Base-by-base conservation (phyloP, 495 filamentous ascomycete species). In the Tuber umbilicatum region DNA sequence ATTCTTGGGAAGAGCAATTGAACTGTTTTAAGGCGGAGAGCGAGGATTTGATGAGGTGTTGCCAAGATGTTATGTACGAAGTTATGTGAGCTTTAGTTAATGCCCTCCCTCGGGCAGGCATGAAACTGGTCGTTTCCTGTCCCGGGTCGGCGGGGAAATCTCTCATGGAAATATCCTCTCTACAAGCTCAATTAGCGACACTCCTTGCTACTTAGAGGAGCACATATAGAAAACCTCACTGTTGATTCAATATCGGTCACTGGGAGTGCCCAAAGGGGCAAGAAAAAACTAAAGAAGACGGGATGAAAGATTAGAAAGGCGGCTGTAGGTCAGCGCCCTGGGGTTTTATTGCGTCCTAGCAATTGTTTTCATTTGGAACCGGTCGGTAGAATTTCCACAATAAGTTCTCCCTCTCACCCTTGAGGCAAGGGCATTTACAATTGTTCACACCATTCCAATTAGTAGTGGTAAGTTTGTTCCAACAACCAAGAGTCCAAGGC, bases 21-120 rank as follows among this genome's bases (percentile, higher is more conserved):
- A 97, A 83, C 86, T 97, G n/a, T 78, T 97, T 99, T 84, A 94
- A 93, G 55, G 88, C 91, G 83, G 94, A 97, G 83, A 98, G 98
- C 83, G 90, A 93, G 81, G 88, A 91, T 72, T 93, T 99, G 91
- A 84, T 98, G 71, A 91, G 89, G 83, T 91, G 97, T 83, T 97
- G 94, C 83, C 92, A 97, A 83, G 92, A 91, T 83, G 92, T 91
- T 0, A 85, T 97, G 82, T 90, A 94, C 81, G 94, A 97, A 87
- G 93, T 98, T 74, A 92, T 90, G 93, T 94, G 86, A 75, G 43
- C 60, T 21, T 31, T 19, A 68, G 23, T 19, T 55, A 27, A 55
- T n/a, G 3, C 50, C 19, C 0, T 31, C 67, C 73, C 23, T 21
- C 37, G 21, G 68, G 74, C 70, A 72, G 73, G 60, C 50, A 74